Percentiles rank a stretch among this genome's conserved stretches.
Conservation (phyloP, 1,139 yeast species). For the Geotrichum bryndzae region DNA sequence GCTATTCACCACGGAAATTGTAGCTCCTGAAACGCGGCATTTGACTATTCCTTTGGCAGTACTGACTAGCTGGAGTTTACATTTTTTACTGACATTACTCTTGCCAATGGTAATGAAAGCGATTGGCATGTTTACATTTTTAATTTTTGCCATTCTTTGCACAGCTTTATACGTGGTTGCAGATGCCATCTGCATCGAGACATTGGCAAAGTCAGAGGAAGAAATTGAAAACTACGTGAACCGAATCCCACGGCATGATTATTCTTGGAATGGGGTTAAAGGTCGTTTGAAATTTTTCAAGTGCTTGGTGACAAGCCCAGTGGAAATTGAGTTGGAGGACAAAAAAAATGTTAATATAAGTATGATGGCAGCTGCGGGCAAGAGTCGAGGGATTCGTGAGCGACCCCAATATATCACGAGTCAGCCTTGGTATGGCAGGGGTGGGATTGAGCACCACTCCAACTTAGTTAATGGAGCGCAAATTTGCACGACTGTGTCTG, state of each 20-base stretch:
- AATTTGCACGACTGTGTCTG: not conserved
- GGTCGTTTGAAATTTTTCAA: not conserved
- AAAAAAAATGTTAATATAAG: not conserved
- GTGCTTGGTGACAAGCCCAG: not conserved
- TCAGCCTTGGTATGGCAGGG: not conserved
- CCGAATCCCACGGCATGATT: not conserved
- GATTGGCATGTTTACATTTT: conserved; percentile 43
- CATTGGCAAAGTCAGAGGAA: not conserved
- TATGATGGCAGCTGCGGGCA: not conserved
- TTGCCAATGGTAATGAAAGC: conserved; percentile 40
- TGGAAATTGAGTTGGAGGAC: not conserved
- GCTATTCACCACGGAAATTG: conserved; percentile 53
- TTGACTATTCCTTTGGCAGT: conserved; percentile 52
- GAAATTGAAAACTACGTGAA: not conserved
- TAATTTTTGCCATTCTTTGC: conserved; percentile 40
- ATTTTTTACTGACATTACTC: conserved; percentile 32
- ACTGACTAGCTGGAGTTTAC: conserved; percentile 49
- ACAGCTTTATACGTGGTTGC: conserved; percentile 17
- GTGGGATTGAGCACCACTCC: not conserved
- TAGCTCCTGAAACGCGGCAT: conserved; percentile 44
- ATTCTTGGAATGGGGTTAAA: not conserved
- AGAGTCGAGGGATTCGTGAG: not conserved
- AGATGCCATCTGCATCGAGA: not conserved
- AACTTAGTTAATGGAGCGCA: not conserved
- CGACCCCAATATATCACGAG: not conserved